Percentiles rank a stretch among this genome's conserved stretches.
phyloP scores from a whole-genome alignment of 1,284 basidiomycete genomes.

The Boletus mariae region DNA sequence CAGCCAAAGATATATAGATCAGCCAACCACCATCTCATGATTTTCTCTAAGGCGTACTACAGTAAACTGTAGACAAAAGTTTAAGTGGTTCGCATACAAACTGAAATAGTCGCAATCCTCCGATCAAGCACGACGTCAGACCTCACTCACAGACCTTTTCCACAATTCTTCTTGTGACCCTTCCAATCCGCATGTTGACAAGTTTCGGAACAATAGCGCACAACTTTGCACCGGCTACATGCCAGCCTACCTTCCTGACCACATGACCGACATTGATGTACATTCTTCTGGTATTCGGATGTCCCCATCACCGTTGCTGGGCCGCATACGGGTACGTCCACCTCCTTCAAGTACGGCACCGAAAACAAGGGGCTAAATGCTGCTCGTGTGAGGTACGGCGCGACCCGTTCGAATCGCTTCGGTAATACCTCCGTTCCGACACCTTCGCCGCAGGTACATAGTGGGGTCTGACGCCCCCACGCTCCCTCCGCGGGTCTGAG shows the following conservation, averaged over 20 bases:
- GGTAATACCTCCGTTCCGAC: slow-evolving; percentile 33
- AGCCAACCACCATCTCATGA: no score
- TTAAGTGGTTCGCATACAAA: no score
- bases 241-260: slow-evolving; percentile 18
- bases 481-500: not conserved
- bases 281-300: not conserved
- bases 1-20: no score
- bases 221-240: slow-evolving; percentile 38
- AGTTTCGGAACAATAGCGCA: slow-evolving; percentile 38
- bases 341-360: slow-evolving; percentile 40
- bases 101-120: not conserved
- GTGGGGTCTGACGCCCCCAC: slow-evolving; percentile 1
- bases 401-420: slow-evolving; percentile 27
- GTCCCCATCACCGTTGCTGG: not conserved
- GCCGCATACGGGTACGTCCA: slow-evolving; percentile 7
- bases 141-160: not conserved
- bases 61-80: no score
- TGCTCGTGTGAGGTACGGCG: slow-evolving; percentile 42
- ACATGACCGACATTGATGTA: slow-evolving; percentile 26
- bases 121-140: not conserved
- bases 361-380: slow-evolving; percentile 51
- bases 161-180: slow-evolving; percentile 33
- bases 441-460: slow-evolving; percentile 49
- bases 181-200: slow-evolving; percentile 47
- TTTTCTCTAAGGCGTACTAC: no score